A percentile compares a stretch with the other conserved stretches of the same genome.
Conservation (phyloP, 106 monocot species). For the Iris macrosiphon region DNA sequence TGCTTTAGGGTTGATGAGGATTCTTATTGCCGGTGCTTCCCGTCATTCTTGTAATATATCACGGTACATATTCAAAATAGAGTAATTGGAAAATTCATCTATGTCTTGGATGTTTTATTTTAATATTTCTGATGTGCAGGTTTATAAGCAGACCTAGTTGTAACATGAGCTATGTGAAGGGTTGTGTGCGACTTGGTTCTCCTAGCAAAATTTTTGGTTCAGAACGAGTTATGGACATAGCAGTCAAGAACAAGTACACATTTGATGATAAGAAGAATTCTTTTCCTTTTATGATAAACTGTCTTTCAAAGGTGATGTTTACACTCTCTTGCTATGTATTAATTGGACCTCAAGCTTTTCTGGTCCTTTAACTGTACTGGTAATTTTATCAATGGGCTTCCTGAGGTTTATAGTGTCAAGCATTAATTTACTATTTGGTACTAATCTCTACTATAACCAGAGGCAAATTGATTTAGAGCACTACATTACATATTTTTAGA, state of each 20-base stretch:
- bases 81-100: not conserved
- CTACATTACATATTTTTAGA: too few relatives aligned
- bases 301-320: slow-evolving; percentile 22
- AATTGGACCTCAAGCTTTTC: not conserved
- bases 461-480: too few relatives aligned
- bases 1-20: slow-evolving; percentile 40
- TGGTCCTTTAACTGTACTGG: not conserved
- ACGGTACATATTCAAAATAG: slow-evolving; percentile 16
- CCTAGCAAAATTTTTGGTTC: slow-evolving; percentile 5
- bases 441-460: too few relatives aligned
- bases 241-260: not conserved
- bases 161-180: slow-evolving; percentile 17
- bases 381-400: not conserved
- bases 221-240: slow-evolving; percentile 21
- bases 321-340: not conserved
- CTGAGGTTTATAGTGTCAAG: too few relatives aligned
- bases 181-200: slow-evolving; percentile 12
- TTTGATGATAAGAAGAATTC: slow-evolving; percentile 10
- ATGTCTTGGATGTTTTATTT: not conserved
- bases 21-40: slow-evolving; percentile 25
- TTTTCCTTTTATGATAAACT: slow-evolving; percentile 17
- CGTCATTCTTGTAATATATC: slow-evolving; percentile 19
- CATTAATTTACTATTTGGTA: too few relatives aligned
- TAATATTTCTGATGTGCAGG: slow-evolving; percentile 11
- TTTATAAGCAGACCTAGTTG: slow-evolving; percentile 10